Base-by-base conservation (phyloP, 2,329 filamentous ascomycete genomes). In the Aspergillus aculeatus region DNA sequence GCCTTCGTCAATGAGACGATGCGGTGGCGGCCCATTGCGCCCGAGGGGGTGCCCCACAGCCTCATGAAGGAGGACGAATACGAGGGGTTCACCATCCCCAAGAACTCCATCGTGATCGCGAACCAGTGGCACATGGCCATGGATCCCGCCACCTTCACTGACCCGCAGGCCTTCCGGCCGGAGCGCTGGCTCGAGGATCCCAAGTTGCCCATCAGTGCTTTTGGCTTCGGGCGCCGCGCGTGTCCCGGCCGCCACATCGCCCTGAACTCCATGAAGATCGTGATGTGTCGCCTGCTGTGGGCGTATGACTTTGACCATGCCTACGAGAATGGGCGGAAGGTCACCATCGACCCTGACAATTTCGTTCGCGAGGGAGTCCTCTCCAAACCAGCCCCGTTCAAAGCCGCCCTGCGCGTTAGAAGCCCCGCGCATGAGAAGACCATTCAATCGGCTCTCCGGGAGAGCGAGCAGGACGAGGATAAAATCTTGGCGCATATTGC, bases 41-140 rank as follows among this genome's bases (percentile, higher is more conserved):
- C 81, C 0, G 66, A 77, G 0, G 80, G 77, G 0, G 73, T 79
- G 2, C 81, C 81, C 0, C 81, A 83, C 56, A 77, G 79, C 0
- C 72, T 75, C 0, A 77, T 76, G 1, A 71, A 77, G 44, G 81
- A 83, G 49, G 81, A 83, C 61, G 66, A 67, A 10, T 84, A 81
- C 61, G 72, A 75, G 50, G 80, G 80, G 16, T 83, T 79, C 64
- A 72, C 71, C 29, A 81, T 84, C 29, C 81, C 82, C 2, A 73
- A 76, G 2, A 81, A 77, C 2, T 80, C 82, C 0, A 79, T 75
- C 0, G 68, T 85, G 1, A 63, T 80, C 0, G 71, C 73, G 1
- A 77, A 77, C 56, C 71, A 72, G 5, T 81, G 78, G 78, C 7
- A 9, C 29, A 41, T 52, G 31, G 12, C 29, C 2, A 41, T 29